Conservation (phyloP, 345 rosid genomes). For the Melaleuca quinquenervia region DNA sequence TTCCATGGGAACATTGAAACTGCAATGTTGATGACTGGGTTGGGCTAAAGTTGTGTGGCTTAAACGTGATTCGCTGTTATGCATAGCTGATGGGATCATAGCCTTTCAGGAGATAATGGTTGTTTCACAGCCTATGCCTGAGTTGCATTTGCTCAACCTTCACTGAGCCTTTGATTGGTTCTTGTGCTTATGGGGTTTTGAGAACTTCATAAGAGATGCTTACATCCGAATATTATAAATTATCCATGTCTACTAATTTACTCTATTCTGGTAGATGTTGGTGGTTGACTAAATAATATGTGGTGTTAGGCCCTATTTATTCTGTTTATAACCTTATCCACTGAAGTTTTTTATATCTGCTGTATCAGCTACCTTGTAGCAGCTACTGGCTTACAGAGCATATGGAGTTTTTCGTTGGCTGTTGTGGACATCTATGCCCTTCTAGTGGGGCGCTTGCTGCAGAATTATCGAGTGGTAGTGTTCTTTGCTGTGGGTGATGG, state of each 20-base stretch:
- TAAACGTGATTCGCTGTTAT: not conserved
- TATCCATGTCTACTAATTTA: not conserved
- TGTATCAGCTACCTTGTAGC: constrained; percentile 68
- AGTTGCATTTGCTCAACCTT: not conserved
- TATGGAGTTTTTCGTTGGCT: constrained; percentile 63
- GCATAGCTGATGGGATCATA: not conserved
- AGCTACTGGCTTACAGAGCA: constrained; percentile 62
- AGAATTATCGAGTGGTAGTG: constrained; percentile 36
- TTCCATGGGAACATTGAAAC: not conserved
- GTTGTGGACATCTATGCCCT: constrained; percentile 50
- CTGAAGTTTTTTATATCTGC: constrained; percentile 8
- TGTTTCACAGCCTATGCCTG: not conserved
- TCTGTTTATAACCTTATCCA: not conserved
- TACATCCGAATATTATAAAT: not conserved
- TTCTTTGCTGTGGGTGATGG: constrained; percentile 61
- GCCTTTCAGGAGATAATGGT: not conserved
- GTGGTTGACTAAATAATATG: not conserved
- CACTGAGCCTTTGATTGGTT: not conserved
- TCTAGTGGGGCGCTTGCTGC: constrained; percentile 61
- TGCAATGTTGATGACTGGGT: not conserved
- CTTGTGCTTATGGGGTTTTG: not conserved
- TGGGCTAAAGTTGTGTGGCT: not conserved
- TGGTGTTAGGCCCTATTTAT: not conserved
- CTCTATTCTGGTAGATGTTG: not conserved
- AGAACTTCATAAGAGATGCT: not conserved